Evolutionary conservation across 2,329 filamentous ascomycete genomes (phyloP).

Genomic region (Decorospora gaudefroyi): DNA sequence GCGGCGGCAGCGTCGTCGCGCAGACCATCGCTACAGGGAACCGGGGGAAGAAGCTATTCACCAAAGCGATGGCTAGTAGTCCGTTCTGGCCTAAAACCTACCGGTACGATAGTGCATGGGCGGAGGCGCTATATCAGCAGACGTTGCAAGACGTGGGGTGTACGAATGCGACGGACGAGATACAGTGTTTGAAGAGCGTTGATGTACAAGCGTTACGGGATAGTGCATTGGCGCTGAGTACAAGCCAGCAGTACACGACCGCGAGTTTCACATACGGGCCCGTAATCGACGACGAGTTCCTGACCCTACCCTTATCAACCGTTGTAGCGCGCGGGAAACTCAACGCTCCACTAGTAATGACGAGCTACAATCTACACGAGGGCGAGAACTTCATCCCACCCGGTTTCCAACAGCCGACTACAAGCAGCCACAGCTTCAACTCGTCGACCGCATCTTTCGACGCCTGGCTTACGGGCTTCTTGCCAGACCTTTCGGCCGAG

Average conservation of each 20-base stretch:
- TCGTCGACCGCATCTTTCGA: constrained; percentile 57
- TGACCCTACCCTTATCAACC: constrained; percentile 54
- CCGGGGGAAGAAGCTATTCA: constrained; percentile 54
- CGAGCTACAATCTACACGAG: constrained; percentile 67
- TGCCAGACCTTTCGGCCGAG: constrained; percentile 53
- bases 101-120: constrained; percentile 55
- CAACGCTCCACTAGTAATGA: constrained; percentile 55
- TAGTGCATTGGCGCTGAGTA: constrained; percentile 57
- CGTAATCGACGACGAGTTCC: constrained; percentile 62
- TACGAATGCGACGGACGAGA: constrained; percentile 43
- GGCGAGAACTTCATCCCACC: constrained; percentile 65
- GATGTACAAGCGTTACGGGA: constrained; percentile 60
- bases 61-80: constrained; percentile 56
- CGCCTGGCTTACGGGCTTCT: constrained; percentile 58
- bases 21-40: constrained; percentile 57
- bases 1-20: constrained; percentile 59
- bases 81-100: constrained; percentile 67
- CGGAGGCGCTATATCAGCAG: constrained; percentile 57
- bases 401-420: constrained; percentile 48
- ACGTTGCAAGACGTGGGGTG: constrained; percentile 58
- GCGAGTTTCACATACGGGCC: constrained; percentile 64
- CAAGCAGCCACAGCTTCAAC: constrained; percentile 54
- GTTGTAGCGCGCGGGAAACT: constrained; percentile 49
- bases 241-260: constrained; percentile 58
- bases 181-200: constrained; percentile 60